Evolutionary conservation across 164 flowering plant species (phyloP).

Genomic region (Magnolia sinica): DNA sequence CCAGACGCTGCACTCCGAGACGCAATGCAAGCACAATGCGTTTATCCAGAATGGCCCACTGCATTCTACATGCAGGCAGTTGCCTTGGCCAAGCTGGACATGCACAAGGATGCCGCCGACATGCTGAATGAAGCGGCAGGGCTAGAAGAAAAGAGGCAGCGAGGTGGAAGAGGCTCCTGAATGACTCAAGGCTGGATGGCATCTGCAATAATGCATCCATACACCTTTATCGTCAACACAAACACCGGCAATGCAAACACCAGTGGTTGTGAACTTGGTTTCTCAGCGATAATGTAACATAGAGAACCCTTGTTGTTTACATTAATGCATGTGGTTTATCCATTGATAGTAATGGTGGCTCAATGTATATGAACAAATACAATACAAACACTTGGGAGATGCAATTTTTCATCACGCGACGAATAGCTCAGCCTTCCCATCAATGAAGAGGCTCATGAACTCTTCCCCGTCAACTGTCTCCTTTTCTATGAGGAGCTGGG

Average conservation of each 20-base stretch:
- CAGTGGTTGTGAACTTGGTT: constrained; percentile 19
- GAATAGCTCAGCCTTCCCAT: constrained; percentile 83
- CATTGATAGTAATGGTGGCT: background rate
- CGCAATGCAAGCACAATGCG: constrained; percentile 98
- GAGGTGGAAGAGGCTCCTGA: constrained; percentile 42
- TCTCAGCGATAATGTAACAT: constrained; percentile 27
- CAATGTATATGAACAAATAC: constrained; percentile 16
- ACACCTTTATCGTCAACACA: background rate
- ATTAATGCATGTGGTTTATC: constrained; percentile 9
- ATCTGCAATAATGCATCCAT: constrained; percentile 9
- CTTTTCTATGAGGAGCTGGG: constrained; percentile 89
- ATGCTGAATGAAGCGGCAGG: constrained; percentile 87
- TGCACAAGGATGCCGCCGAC: constrained; percentile 93
- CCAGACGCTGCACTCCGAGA: constrained; percentile 96
- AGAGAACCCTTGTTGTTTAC: constrained; percentile 19
- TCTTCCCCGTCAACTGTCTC: constrained; percentile 97
- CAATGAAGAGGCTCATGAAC: constrained; percentile 96
- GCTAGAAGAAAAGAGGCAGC: constrained; percentile 76
- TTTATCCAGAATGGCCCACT: constrained; percentile 90
- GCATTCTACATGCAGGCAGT: constrained; percentile 97
- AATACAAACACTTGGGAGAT: constrained; percentile 1
- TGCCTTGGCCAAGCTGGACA: constrained; percentile 88
- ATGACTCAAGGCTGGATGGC: constrained; percentile 1
- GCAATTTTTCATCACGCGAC: constrained; percentile 30
- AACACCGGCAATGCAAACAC: constrained; percentile 13